These are phyloP conservation scores for Litsea cubeba DNA, from an alignment of 164 flowering plant species.

Conservation along the genomic window DNA sequence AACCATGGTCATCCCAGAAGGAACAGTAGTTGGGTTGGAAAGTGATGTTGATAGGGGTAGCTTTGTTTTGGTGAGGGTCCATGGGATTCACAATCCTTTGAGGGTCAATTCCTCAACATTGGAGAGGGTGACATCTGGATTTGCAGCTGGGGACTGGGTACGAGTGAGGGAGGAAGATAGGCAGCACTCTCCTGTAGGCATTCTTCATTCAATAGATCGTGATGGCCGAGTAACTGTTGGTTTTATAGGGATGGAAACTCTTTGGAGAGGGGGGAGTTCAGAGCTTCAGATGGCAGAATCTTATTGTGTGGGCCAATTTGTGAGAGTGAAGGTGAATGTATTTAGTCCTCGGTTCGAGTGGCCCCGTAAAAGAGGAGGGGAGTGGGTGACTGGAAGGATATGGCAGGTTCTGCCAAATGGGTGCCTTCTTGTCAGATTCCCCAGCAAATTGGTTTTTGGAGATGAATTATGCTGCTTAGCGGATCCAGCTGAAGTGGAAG, in stretches of 20 bases:
- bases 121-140: conserved; percentile 75
- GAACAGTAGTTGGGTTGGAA: conserved; percentile 71
- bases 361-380: conserved; percentile 61
- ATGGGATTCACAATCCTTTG: conserved; percentile 78
- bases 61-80: conserved; percentile 72
- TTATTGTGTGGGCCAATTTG: conserved; percentile 71
- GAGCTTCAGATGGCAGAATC: conserved; percentile 82
- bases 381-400: conserved; percentile 74
- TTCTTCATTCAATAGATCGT: conserved; percentile 70
- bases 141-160: conserved; percentile 93
- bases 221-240: conserved; percentile 64
- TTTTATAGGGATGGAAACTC: conserved; percentile 65
- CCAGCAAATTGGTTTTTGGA: conserved; percentile 53
- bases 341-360: conserved; percentile 76
- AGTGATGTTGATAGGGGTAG: conserved; percentile 39
- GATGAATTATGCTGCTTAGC: conserved; percentile 48
- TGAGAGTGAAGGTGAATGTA: conserved; percentile 56
- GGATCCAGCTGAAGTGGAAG: conserved; percentile 90
- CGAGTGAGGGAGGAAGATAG: conserved; percentile 60
- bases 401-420: conserved; percentile 49
- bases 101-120: conserved; percentile 54
- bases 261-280: conserved; percentile 68
- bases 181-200: conserved; percentile 76
- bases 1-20: conserved; percentile 78
- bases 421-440: conserved; percentile 68